Percentiles rank a stretch among this genome's conserved stretches.
Evolutionary conservation across 208 protist genomes (phyloP).

Genomic region (Naegleria lovaniensis): DNA sequence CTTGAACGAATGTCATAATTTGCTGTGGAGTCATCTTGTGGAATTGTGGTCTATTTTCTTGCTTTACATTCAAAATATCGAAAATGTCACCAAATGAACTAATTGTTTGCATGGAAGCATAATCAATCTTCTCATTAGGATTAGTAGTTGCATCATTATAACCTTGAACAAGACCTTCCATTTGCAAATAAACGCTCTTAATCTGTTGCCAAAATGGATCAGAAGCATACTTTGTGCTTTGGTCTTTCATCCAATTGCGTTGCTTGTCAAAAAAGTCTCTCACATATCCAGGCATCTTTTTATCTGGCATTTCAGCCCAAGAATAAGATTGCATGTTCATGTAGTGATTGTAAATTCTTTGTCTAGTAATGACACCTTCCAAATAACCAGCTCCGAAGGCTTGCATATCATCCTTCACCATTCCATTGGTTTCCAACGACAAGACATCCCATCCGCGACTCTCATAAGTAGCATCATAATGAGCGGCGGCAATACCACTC

Average conservation of each 20-base stretch:
- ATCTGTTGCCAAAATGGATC: constrained; percentile 40
- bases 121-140: background rate
- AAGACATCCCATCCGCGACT: background rate
- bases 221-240: background rate
- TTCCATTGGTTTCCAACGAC: background rate
- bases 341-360: background rate
- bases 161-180: constrained; percentile 39
- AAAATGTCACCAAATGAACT: constrained; percentile 38
- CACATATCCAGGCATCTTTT: background rate
- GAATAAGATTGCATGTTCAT: background rate
- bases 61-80: constrained; percentile 30
- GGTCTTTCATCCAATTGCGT: background rate
- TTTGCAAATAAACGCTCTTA: constrained; percentile 30
- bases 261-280: constrained; percentile 2
- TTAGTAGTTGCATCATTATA: constrained; percentile 3
- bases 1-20: background rate
- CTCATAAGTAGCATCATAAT: background rate
- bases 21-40: constrained; percentile 26
- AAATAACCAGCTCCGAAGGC: constrained; percentile 3
- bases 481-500: background rate
- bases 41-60: constrained; percentile 25
- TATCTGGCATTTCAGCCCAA: background rate
- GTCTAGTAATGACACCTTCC: constrained; percentile 14
- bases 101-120: constrained; percentile 20
- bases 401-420: background rate